Evolutionary conservation across 805 yeast species (phyloP).

Genomic region (Metschnikowia lunata): DNA sequence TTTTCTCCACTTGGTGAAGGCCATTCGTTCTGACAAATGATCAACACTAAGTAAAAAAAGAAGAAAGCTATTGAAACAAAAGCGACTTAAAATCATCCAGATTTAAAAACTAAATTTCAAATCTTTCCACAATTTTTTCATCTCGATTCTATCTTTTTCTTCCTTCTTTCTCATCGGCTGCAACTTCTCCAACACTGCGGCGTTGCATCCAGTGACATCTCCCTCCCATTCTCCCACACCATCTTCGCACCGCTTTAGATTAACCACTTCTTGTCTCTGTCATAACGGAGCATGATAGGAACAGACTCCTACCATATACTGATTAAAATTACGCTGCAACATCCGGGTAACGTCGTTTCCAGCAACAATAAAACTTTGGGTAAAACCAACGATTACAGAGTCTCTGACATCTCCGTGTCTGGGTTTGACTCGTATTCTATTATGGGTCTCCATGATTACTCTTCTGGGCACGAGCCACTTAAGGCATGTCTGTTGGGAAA

Average conservation of each 20-base stretch:
- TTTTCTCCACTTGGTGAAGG: too few species aligned
- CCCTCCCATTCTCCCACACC: not conserved
- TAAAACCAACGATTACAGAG: conserved; percentile 26
- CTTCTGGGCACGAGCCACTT: conserved; percentile 39
- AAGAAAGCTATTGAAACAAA: too few species aligned
- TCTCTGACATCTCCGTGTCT: conserved; percentile 25
- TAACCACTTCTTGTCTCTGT: not conserved
- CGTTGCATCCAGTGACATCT: too few species aligned
- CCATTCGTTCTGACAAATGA: too few species aligned
- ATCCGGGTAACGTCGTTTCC: not conserved
- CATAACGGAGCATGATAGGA: conserved; percentile 29
- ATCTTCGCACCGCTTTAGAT: not conserved
- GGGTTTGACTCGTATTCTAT: conserved; percentile 8
- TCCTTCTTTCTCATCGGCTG: too few species aligned
- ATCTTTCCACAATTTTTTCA: too few species aligned
- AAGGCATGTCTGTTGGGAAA: conserved; percentile 64
- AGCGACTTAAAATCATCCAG: too few species aligned
- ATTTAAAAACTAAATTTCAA: too few species aligned
- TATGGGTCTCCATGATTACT: conserved; percentile 3
- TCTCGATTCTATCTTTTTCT: too few species aligned
- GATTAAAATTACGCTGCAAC: conserved; percentile 21
- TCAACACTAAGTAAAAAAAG: too few species aligned
- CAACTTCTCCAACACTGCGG: too few species aligned
- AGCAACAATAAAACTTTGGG: too few species aligned
- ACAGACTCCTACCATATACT: conserved; percentile 38